Base-by-base conservation (phyloP, 768 basidiomycete genomes). In the Termitomyces sp. region DNA sequence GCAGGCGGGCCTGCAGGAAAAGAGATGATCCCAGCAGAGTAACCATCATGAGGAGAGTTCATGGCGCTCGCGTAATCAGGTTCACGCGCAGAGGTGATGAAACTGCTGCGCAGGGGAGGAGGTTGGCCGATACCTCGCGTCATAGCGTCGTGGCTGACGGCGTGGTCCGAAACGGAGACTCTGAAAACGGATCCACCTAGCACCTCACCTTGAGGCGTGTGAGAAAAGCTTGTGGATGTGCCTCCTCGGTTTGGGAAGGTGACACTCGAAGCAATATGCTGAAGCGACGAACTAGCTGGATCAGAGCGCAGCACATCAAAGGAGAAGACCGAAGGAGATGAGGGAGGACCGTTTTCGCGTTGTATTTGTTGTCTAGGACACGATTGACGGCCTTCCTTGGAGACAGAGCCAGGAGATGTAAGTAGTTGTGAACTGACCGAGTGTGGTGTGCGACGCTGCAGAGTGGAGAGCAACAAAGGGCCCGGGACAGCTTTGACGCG, bases 271-370 rank as follows among this genome's bases (percentile, higher is more conserved):
- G 76, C 68, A 51, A 79, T 71, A 49, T 79, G 80, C 55, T 80
- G 71, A 10, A 79, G 72, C 10, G 79, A 78, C 4, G 74, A 64
- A 3, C 69, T 72, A 56, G 73, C 46, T 30, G 79, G 78, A 60
- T 77, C 74, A 6, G 80, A 75, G 20, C 76, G 72, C 40, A 78
- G 71, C n/a, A 80, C 76, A 63, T 74, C 76, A 68, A 78, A 81
- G 2, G 77, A 77, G 64, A 72, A 75, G 30, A 52, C 50, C 5
- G 61, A 46, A 16, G 68, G 50, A 36, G 61, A 38, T 18, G 67
- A 55, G 20, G 47, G 57, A 33, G 43, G 35, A 5, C 49, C 55
- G n/a, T 33, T 49, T n/a, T 49, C 46, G 30, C n/a, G 44, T 20
- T 47, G 47, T 4, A 41, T 7, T 12, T 44, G 49, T 20, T 46